Base-by-base conservation (phyloP, 108 stramenopile species). In the Seminavis robusta region DNA sequence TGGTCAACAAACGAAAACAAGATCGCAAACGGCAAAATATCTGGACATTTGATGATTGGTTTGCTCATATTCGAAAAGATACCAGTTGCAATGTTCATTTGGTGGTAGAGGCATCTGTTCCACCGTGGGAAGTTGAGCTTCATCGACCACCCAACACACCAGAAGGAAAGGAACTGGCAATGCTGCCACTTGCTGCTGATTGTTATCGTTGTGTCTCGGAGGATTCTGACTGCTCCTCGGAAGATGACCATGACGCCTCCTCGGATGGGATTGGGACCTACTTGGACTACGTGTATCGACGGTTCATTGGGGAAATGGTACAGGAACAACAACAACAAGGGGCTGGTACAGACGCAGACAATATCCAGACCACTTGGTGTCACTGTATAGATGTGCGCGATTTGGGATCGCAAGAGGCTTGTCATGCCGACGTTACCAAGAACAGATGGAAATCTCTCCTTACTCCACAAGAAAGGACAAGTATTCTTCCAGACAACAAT, bases 81-180 rank as follows among this genome's bases (percentile, higher is more conserved):
- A 4, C 31, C 37, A 0, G 37, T 15, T 19, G 16, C 11, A 29
- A 33, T 13, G 43, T 60, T 5, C 65, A 72, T 39, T 32, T 65
- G 16, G 44, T 72, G 1, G 42, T 72, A 32, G 71, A 72, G 52
- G 56, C 65, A 10, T 38, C 49, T 21, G 59, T 72, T n/a, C 65
- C 65, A 23, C 71, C 71, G 3, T 72, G 71, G 66, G 72, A 73
- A 47, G 47, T 73, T 13, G 72, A 73, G 33, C 28, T 73, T 30
- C 61, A 66, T 37, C 59, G 65, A 30, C 63, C 63, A 5, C 37
- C 25, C 8, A 20, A 30, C 36, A 17, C 10, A 15, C 27, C 19
- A 25, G 47, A 30, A 9, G 19, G 3, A 6, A 19, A 10, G 0
- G 33, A 38, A 11, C 25, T 52, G 3, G 63, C 58, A 23, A 23